Base-by-base conservation (phyloP, 1,139 yeast species). In the Eremothecium sinecaudum region DNA sequence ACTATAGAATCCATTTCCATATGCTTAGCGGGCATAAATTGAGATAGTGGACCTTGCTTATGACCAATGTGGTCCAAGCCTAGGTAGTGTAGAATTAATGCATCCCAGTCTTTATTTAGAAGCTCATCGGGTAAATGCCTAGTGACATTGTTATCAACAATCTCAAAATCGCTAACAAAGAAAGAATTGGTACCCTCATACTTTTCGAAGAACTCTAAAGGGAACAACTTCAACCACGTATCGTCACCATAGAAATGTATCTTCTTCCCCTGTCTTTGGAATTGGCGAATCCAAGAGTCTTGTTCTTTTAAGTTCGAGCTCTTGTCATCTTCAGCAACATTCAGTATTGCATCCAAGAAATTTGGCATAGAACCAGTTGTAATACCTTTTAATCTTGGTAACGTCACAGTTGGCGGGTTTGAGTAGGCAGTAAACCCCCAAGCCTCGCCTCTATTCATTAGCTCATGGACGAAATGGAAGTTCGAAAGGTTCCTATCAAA, bases 41-140 rank as follows among this genome's bases (percentile, higher is more conserved):
- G 60, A 5, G 95, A 83, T 4, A 63, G 50, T 0, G 98, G 92
- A 0, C 98, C 99, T 24, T 94, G 93, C 53, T 86, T 87, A 56
- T 92, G 98, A 1, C 99, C 98, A 47, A 92, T 92, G 56, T 92
- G 98, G 55, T 92, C 98, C 30, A 92, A 63, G 0, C 98, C 99
- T 17, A 92, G 64, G 51, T 90, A 92, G 54, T 92, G 98, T 34
- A 92, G 62, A 32, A 92, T 80, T 42, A 90, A 61, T 2, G 78
- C 80, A 54, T 90, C 95, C 97, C 97, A 90, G 1, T 64, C 42
- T 29, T 41, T 39, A 20, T 47, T 41, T 2, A 35, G 34, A 18
- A 56, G 32, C 25, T 55, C 59, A 18, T 40, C 35, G 3, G 48
- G 48, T 24, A 90, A 58, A 54, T 90, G 97, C 35, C 97, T 68